Evolutionary conservation across 1,284 basidiomycete genomes (phyloP), one percentile per base, ranked within the genome.

Genomic region (Heliocybe sulcata): DNA sequence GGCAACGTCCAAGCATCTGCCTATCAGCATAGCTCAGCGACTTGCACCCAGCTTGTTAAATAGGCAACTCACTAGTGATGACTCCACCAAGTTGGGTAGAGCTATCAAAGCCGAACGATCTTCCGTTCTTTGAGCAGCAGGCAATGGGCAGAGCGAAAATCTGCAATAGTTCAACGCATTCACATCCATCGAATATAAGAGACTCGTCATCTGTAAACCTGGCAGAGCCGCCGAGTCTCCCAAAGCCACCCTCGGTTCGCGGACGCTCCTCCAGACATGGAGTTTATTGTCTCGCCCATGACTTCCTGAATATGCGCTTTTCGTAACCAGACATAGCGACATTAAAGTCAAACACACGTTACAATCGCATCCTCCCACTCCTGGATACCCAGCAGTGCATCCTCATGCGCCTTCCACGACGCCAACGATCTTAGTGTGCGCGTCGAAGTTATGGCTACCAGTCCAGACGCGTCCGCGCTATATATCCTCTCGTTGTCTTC

Each of bases 131-230:
- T 20, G 38, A 6, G 38, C 3, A 45, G 55, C n/a, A 51, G 59
- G 52, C n/a, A 61, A 45, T 3, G 64, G 65, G 27, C 80, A 62
- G 0, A 89, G 64, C 2, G 84, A 81, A 66, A 95, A 94, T 1
- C 85, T 82, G 69, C 93, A 95, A 65, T 90, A 96, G 67, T 95
- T 96, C 59, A 96, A 76, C 1, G 92, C 83, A 66, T 96, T 97
- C 56, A 93, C 85, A 62, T 91, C 88, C 68, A 96, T 72, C 0
- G 86, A 86, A 60, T 83, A 85, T 2, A 70, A 63, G 4, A 90
- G 65, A 4, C 65, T 58, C 2, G 88, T 90, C 0, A 68, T 69
- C 1, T 74, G 72, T 11, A 78, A 68, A 14, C 71, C 77, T 1
- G 78, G 72, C 48, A 78, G 64, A 1, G 76, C 72, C 1, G 84